Base-by-base conservation (phyloP, 805 yeast genomes). In the Nadsonia fulvescens region DNA sequence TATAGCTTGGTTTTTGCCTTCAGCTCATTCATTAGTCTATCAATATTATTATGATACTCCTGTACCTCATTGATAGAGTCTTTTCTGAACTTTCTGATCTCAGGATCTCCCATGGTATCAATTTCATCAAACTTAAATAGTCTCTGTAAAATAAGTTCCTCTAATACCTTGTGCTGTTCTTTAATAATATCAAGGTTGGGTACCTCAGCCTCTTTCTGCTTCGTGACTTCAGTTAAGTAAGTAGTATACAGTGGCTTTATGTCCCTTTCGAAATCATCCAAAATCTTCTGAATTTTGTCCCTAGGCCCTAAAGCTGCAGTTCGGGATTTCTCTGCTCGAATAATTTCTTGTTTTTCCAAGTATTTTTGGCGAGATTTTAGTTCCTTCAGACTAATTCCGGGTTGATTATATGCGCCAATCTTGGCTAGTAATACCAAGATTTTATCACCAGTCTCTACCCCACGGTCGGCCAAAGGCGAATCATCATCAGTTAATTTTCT, bases 391-490 rank as follows among this genome's bases (percentile, higher is more conserved):
- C 26, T 20, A 3, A 23, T 22, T 9, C 23, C 15, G 18, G 22
- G 23, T 13, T 31, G 21, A 20, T 30, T 28, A n/a, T n/a, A n/a
- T n/a, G n/a, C n/a, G n/a, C n/a, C n/a, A n/a, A n/a, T n/a, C 23
- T 32, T 26, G 7, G 33, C 34, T 12, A 31, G 18, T 12, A 39
- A 20, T 7, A 31, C 43, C 20, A 42, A 25, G 21, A 60, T 43
- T 17, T 44, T 54, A 26, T 58, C 56, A 6, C 74, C 75, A 1
- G 75, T 68, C 30, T 58, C 60, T 12, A 70, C 58, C 12, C 59
- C 65, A 22, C 61, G 40, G 30, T 64, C 53, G 37, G 71, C 63
- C 28, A 70, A 37, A 30, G 57, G 64, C 16, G 55, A 47, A 11
- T 54, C 54, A 31, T 69, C 70, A 15, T 58, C 32, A n/a, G 35